Evolutionary conservation across 169 alveolate genomes (phyloP).

Genomic region (Eimeria acervulina): DNA sequence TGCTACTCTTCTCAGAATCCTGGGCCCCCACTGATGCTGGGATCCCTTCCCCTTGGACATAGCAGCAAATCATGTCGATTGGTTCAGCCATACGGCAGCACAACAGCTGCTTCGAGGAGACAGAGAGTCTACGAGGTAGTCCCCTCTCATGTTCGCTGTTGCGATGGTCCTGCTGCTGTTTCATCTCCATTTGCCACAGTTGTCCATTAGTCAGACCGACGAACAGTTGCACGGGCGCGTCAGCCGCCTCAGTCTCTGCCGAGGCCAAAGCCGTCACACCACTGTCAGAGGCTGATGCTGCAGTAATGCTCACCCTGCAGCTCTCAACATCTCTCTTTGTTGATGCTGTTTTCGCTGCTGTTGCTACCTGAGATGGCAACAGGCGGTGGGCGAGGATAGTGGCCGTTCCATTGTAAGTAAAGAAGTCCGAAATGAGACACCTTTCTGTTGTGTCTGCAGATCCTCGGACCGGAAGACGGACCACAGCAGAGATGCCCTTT

Average conservation of each 20-base stretch:
- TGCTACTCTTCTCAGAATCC: not conserved
- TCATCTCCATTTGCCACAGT: constrained; percentile 58
- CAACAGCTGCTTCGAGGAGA: constrained; percentile 55
- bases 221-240: constrained; percentile 54
- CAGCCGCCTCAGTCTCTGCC: constrained; percentile 48
- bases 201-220: constrained; percentile 70
- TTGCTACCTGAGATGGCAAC: not conserved
- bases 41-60: not conserved
- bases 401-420: constrained; percentile 42
- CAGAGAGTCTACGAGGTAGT: constrained; percentile 9
- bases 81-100: constrained; percentile 77
- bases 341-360: not conserved
- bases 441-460: not conserved
- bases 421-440: not conserved
- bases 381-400: constrained; percentile 44
- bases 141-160: not conserved
- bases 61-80: constrained; percentile 54
- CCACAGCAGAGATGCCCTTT: constrained; percentile 51
- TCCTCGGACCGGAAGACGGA: not conserved
- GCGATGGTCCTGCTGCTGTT: constrained; percentile 31
- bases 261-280: constrained; percentile 67
- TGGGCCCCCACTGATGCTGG: not conserved
- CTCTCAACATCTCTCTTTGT: constrained; percentile 13
- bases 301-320: constrained; percentile 49
- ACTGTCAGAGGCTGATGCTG: constrained; percentile 68